These are phyloP conservation scores for Kewa caespitosa DNA, from an alignment of 179 eudicot species.

Conservation along the genomic window DNA sequence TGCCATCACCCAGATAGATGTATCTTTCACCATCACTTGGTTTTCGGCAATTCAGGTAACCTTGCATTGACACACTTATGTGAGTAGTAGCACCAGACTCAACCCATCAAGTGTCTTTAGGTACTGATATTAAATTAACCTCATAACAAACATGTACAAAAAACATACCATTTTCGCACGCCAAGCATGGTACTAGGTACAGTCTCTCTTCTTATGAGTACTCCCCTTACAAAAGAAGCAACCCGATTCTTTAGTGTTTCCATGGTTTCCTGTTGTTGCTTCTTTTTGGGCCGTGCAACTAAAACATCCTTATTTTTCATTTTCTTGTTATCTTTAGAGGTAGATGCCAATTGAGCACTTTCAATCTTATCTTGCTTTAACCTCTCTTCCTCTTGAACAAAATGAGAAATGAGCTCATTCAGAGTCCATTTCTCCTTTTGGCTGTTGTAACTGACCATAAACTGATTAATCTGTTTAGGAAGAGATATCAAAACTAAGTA, in stretches of 20 bases:
- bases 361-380: neutral
- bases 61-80: conserved; percentile 24
- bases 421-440: neutral
- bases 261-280: neutral
- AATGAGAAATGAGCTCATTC: neutral
- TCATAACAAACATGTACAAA: neutral
- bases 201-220: conserved; percentile 2
- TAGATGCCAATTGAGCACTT: neutral
- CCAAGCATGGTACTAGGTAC: conserved; percentile 5
- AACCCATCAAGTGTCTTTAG: conserved; percentile 8
- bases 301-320: neutral
- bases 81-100: conserved; percentile 18
- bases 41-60: conserved; percentile 14
- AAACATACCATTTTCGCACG: neutral
- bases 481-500: neutral
- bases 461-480: neutral
- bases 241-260: neutral
- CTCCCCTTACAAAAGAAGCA: conserved; percentile 10
- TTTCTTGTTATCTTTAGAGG: conserved; percentile 3
- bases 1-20: conserved; percentile 18
- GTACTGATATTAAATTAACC: conserved; percentile 17
- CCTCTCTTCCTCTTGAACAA: neutral
- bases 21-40: conserved; percentile 24
- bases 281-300: neutral
- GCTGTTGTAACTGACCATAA: neutral